These are phyloP conservation scores for Malus asiatica DNA, from an alignment of 306 rosid genomes.

Conservation along the genomic window DNA sequence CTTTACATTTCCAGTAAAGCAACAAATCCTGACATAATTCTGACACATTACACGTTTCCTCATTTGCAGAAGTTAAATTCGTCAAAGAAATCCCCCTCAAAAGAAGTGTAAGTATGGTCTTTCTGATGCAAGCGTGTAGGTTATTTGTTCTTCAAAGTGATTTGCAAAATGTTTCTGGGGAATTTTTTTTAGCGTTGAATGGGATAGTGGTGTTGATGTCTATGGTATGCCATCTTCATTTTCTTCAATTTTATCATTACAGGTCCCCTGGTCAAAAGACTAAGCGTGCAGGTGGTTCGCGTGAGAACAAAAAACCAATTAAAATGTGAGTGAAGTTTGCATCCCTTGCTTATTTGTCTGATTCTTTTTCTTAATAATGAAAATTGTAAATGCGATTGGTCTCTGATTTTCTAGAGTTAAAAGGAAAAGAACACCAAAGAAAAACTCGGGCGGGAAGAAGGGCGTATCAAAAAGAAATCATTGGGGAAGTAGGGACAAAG, in stretches of 20 bases:
- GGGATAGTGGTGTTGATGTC: not conserved
- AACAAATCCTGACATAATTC: constrained; percentile 14
- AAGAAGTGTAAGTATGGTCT: constrained; percentile 49
- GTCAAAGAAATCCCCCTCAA: constrained; percentile 40
- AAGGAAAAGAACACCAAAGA: constrained; percentile 55
- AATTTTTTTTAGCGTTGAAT: not conserved
- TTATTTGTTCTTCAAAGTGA: not conserved
- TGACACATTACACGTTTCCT: constrained; percentile 22
- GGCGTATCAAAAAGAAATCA: constrained; percentile 30
- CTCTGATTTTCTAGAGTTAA: constrained; percentile 40
- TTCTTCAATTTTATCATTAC: constrained; percentile 22
- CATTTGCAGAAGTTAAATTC: constrained; percentile 58
- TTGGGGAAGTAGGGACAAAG: constrained; percentile 48
- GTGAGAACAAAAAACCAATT: constrained; percentile 30
- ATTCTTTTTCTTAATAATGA: not conserved
- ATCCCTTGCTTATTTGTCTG: constrained; percentile 12
- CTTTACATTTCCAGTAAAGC: constrained; percentile 15
- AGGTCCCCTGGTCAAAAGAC: constrained; percentile 51
- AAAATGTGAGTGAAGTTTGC: constrained; percentile 47
- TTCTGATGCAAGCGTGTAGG: not conserved
- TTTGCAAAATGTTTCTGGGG: not conserved
- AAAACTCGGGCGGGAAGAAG: constrained; percentile 32
- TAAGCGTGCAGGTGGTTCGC: constrained; percentile 33
- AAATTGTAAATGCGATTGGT: constrained; percentile 14
- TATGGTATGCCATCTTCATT: constrained; percentile 8